Evolutionary conservation across 306 rosid genomes (phyloP), one percentile per base, ranked within the genome.

Genomic region (Vigna nakashimae): DNA sequence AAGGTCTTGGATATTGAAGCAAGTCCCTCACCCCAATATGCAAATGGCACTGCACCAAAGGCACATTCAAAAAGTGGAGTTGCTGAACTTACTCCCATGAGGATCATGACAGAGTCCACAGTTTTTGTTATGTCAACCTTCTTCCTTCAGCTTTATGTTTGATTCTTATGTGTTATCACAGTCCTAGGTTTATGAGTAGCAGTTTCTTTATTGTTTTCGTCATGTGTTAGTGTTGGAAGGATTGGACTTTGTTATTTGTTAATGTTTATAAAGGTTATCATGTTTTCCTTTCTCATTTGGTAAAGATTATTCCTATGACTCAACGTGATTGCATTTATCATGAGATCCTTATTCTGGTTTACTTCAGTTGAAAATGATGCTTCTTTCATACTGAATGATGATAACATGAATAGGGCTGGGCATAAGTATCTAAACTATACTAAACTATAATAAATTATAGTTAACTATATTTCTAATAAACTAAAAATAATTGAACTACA

Each of bases 1-100:
- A 92, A 95, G 79, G 98, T 92, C 42, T 76, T 94, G 87, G 79
- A 79, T 14, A 1, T 79, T 0, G 87, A 89, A 17, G 62, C 84
- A 14, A 62, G 82, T 20, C 71, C 30, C 7, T 45, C 95, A 6
- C 89, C 95, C 0, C 82, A 77, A 28, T 46, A 86, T 9, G 62
- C 81, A 9, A 43, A 38, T 71, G 80, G 59, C 1, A 79, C 6
- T 55, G 66, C 87, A 14, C 62, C 32, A 32, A 48, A 53, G 1
- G 13, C 80, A 67, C 56, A 64, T 2, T 4, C 55, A 2, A 64
- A 63, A 51, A 12, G 15, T 34, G 79, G 34, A 62, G 90, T 89
- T 45, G 36, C 60, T 77, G 63, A 79, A 6, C 65, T 71, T 17
- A 20, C 7, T 45, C 71, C 83, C 13, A 60, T 56, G 17, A 78